Conservation (phyloP, 2,329 filamentous ascomycete genomes). For the Knufia petricola region DNA sequence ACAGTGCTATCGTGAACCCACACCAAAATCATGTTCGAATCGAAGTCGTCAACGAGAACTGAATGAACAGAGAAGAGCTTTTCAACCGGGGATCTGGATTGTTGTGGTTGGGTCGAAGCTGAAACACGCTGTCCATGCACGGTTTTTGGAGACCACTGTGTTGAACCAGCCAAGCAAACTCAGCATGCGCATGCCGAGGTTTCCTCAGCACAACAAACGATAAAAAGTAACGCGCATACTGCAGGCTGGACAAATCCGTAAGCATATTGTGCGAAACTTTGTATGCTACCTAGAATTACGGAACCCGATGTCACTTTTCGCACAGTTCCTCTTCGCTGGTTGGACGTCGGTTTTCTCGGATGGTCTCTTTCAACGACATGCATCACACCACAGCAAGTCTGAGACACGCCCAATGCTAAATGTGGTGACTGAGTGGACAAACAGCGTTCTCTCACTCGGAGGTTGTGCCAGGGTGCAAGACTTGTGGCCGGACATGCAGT, state of each 20-base stretch:
- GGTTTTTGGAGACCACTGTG: too few species aligned
- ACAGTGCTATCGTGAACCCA: background rate
- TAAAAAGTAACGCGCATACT: background rate
- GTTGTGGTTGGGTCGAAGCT: slow-evolving; percentile 15
- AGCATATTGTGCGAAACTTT: too few species aligned
- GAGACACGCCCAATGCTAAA: background rate
- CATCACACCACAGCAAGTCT: background rate
- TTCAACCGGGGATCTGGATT: slow-evolving; percentile 2
- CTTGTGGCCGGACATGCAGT: too few species aligned
- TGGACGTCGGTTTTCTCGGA: background rate
- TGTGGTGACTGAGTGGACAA: background rate
- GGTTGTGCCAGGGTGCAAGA: too few species aligned
- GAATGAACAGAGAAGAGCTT: background rate
- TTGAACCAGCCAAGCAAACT: background rate
- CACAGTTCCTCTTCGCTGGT: slow-evolving; percentile 3
- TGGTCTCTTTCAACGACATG: background rate
- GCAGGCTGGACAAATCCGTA: too few species aligned
- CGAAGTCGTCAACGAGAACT: background rate
- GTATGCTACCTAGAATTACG: too few species aligned
- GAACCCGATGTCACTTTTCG: background rate
- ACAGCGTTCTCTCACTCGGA: too few species aligned
- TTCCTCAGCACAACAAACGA: background rate
- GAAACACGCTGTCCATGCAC: slow-evolving; percentile 6
- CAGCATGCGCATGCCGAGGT: background rate
- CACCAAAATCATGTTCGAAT: background rate